These are phyloP conservation scores for Microdochium nivale DNA, from an alignment of 2,329 filamentous ascomycete genomes.

Conservation along the genomic window DNA sequence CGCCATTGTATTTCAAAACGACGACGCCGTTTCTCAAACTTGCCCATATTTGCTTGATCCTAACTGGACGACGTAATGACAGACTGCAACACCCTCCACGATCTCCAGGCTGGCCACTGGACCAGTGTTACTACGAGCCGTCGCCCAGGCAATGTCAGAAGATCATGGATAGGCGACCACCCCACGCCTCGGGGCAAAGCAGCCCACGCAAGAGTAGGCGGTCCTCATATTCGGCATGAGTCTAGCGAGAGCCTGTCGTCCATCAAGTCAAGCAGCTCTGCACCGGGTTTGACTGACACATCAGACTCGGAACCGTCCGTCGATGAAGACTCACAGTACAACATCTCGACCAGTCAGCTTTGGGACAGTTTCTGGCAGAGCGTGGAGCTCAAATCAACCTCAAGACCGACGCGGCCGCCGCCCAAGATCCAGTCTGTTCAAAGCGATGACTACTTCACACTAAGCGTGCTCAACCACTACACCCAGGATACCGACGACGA, in stretches of 20 bases:
- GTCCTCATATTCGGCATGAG: conserved; percentile 15
- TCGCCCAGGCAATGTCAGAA: neutral
- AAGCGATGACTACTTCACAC: conserved; percentile 10
- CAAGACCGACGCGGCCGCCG: neutral
- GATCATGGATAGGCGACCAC: neutral
- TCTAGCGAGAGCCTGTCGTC: conserved; percentile 28
- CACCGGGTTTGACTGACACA: conserved; percentile 42
- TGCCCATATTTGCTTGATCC: neutral
- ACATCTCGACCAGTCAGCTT: conserved; percentile 32
- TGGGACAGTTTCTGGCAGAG: conserved; percentile 44
- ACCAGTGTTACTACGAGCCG: neutral
- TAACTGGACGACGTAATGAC: neutral
- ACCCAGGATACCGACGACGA: conserved; percentile 9
- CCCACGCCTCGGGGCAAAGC: neutral
- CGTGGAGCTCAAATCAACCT: conserved; percentile 2
- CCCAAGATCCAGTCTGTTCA: neutral
- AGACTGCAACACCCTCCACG: neutral
- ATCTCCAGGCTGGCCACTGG: neutral
- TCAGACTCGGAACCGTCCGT: conserved; percentile 41
- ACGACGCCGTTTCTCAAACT: neutral
- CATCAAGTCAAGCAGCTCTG: conserved; percentile 33
- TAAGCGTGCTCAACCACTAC: conserved; percentile 5
- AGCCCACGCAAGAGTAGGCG: conserved; percentile 10
- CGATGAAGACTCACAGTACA: conserved; percentile 42
- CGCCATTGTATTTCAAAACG: neutral